A percentile compares a stretch with the other conserved stretches of the same genome.
These are phyloP conservation scores for Trichoderma aggressivum DNA, from an alignment of 2,329 filamentous ascomycete genomes.

Conservation along the genomic window DNA sequence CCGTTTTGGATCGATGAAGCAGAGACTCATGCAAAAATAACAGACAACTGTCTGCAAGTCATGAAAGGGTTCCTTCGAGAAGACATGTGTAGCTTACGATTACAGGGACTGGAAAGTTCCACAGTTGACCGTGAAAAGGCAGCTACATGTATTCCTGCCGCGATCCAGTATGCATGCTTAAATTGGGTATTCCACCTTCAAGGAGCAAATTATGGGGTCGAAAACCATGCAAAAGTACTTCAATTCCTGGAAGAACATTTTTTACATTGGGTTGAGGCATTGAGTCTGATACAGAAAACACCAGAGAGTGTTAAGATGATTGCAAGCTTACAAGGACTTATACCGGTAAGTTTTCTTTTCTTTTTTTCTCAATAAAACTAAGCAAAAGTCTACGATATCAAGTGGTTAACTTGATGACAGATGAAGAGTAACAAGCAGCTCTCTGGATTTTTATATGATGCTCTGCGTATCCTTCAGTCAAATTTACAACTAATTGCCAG, in stretches of 20 bases:
- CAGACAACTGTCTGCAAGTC: not conserved
- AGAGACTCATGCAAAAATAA: not conserved
- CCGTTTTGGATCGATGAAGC: conserved; percentile 2
- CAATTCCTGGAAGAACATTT: conserved; percentile 37
- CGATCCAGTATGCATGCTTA: conserved; percentile 4
- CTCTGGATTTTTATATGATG: not conserved
- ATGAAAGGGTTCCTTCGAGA: not conserved
- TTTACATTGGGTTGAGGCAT: conserved; percentile 41
- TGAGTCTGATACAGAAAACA: conserved; percentile 32
- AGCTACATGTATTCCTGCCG: not conserved
- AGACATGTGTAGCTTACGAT: not conserved
- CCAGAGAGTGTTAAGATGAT: conserved; percentile 11
- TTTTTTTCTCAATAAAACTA: too few species aligned
- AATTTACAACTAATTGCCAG: not conserved
- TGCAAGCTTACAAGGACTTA: not conserved
- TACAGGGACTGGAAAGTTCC: not conserved
- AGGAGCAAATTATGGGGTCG: conserved; percentile 16
- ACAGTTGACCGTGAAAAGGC: not conserved
- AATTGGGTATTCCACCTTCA: conserved; percentile 29
- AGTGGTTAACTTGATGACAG: not conserved
- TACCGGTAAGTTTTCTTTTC: not conserved
- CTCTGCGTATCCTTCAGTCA: not conserved
- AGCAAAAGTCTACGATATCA: not conserved
- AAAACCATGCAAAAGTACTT: conserved; percentile 29
- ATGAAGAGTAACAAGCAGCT: not conserved